A percentile compares a stretch with the other conserved stretches of the same genome.
Evolutionary conservation across 108 stramenopile species (phyloP).

Genomic region (Skeletonema potamos): DNA sequence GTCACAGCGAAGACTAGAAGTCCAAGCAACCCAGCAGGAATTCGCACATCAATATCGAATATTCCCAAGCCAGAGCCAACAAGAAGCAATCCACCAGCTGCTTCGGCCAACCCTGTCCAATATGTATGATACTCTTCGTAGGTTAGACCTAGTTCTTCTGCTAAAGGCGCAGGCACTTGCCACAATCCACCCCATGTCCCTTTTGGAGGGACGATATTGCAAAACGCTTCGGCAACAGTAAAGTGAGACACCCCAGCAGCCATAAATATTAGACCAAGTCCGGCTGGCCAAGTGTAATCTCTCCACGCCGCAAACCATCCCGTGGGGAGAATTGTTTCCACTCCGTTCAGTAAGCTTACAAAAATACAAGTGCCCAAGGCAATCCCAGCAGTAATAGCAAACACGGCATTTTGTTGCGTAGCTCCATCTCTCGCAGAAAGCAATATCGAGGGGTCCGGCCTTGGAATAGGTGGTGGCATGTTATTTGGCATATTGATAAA

Average conservation of each 20-base stretch:
- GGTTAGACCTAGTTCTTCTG: conserved; percentile 60
- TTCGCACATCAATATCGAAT: conserved; percentile 29
- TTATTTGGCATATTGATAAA: neutral
- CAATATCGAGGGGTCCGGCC: conserved; percentile 74
- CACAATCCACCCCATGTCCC: conserved; percentile 90
- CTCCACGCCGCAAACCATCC: conserved; percentile 65
- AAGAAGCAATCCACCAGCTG: conserved; percentile 62
- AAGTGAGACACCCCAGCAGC: conserved; percentile 85
- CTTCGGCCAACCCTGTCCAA: conserved; percentile 87
- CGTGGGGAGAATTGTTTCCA: conserved; percentile 55
- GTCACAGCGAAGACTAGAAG: conserved; percentile 73
- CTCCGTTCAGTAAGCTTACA: conserved; percentile 38
- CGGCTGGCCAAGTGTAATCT: conserved; percentile 68
- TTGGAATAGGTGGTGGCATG: conserved; percentile 15
- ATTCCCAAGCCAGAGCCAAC: conserved; percentile 39
- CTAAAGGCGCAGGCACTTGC: conserved; percentile 75
- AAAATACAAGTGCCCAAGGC: conserved; percentile 50
- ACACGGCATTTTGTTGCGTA: conserved; percentile 50
- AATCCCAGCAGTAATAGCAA: conserved; percentile 44
- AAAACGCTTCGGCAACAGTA: conserved; percentile 64
- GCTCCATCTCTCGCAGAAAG: conserved; percentile 52
- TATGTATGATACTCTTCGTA: conserved; percentile 80
- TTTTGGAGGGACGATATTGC: conserved; percentile 74
- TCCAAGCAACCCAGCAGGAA: conserved; percentile 63
- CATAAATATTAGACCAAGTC: conserved; percentile 68